phyloP scores from a whole-genome alignment of 306 rosid species.

The Trifolium subterraneum region DNA sequence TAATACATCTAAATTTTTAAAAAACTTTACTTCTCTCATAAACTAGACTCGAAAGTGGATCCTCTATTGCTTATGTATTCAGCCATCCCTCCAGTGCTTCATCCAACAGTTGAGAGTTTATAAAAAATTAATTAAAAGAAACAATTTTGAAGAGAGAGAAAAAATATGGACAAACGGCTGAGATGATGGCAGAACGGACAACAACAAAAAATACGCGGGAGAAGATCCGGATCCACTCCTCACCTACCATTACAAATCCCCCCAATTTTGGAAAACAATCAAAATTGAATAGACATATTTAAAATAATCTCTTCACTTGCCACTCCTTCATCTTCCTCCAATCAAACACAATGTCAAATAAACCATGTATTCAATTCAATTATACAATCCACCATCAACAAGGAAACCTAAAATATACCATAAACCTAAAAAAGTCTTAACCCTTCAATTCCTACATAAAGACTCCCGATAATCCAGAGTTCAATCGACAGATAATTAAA shows the following conservation, averaged over 20 bases:
- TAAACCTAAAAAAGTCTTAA: not conserved
- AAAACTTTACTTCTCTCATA: not conserved
- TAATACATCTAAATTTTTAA: not conserved
- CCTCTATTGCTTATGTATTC: no score
- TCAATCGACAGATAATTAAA: not conserved
- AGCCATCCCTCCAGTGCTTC: no score
- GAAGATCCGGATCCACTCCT: no score
- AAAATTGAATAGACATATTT: not conserved
- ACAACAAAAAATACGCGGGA: no score
- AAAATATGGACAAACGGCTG: no score
- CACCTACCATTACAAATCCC: not conserved
- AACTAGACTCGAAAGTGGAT: not conserved
- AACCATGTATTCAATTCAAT: conserved; percentile 7
- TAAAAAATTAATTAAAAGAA: no score
- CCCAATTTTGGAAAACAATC: not conserved
- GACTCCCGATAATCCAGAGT: not conserved
- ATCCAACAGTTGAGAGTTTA: no score
- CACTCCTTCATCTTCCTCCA: not conserved
- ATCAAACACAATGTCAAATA: not conserved
- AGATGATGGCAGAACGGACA: no score
- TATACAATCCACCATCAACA: not conserved
- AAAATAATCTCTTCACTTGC: not conserved
- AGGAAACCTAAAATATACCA: not conserved
- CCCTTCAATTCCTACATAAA: not conserved
- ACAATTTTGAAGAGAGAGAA: no score